Conservation (phyloP, 345 rosid species). For the Pelargonium nanum region DNA sequence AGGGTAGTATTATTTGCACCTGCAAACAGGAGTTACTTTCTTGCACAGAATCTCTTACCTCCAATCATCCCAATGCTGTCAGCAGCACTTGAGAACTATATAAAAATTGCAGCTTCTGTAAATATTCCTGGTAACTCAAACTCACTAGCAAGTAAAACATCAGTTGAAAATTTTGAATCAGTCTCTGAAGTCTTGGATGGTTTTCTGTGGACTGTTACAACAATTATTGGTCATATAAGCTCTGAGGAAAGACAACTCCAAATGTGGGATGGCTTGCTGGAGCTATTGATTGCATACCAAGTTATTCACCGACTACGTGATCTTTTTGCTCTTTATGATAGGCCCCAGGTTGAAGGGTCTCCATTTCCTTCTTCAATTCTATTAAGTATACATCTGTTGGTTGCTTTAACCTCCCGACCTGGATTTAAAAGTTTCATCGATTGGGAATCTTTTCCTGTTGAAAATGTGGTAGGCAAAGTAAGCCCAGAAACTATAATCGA, state of each 20-base stretch:
- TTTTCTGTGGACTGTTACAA: conserved; percentile 44
- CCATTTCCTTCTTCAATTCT: conserved; percentile 69
- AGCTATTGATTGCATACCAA: conserved; percentile 59
- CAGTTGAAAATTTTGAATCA: conserved; percentile 51
- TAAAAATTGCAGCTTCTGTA: conserved; percentile 63
- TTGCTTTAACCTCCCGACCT: conserved; percentile 45
- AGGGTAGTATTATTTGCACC: conserved; percentile 48
- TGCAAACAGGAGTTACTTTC: conserved; percentile 56
- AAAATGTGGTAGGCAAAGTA: conserved; percentile 16
- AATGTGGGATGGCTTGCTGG: conserved; percentile 64
- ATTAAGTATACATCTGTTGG: conserved; percentile 51
- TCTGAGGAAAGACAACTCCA: conserved; percentile 50
- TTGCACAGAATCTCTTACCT: conserved; percentile 66
- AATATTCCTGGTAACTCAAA: conserved; percentile 29
- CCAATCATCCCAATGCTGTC: conserved; percentile 68
- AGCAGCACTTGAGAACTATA: conserved; percentile 65
- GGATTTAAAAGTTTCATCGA: conserved; percentile 27
- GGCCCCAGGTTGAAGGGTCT: conserved; percentile 76
- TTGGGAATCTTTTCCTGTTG: conserved; percentile 35
- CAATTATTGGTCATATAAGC: conserved; percentile 45
- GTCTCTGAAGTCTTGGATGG: conserved; percentile 57
- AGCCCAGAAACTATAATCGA: conserved; percentile 22
- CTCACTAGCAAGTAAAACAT: conserved; percentile 35
- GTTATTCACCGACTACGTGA: conserved; percentile 59
- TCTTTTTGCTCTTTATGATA: conserved; percentile 69